Conservation (phyloP, 2,329 filamentous ascomycete genomes). For the Leptographium procerum region DNA sequence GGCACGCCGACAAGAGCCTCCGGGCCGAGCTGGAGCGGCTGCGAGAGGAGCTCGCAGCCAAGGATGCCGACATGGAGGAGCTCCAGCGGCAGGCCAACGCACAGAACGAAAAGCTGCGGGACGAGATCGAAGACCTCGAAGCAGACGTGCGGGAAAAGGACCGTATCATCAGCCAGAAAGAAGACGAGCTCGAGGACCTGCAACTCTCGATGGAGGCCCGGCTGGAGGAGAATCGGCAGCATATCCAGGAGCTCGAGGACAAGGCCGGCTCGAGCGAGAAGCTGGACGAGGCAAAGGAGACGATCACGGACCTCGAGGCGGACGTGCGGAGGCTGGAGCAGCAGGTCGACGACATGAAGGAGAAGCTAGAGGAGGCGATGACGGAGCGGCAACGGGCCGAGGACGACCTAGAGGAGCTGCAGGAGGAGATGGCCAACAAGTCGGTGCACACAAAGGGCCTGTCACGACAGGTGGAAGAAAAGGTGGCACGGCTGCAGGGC, state of each 20-base stretch:
- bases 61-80: slow-evolving; percentile 48
- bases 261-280: slow-evolving; percentile 40
- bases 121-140: slow-evolving; percentile 66
- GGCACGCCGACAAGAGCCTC: slow-evolving; percentile 60
- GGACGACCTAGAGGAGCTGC: slow-evolving; percentile 51
- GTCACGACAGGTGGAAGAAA: slow-evolving; percentile 65
- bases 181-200: slow-evolving; percentile 51
- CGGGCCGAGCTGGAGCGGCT: slow-evolving; percentile 49
- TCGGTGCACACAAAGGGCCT: slow-evolving; percentile 65
- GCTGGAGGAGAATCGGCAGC: slow-evolving; percentile 42
- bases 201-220: slow-evolving; percentile 45
- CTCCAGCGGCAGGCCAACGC: slow-evolving; percentile 48
- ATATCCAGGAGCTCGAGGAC: slow-evolving; percentile 43
- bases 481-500: slow-evolving; percentile 51
- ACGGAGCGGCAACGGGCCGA: slow-evolving; percentile 46
- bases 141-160: slow-evolving; percentile 67
- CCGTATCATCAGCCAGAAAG: slow-evolving; percentile 57
- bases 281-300: slow-evolving; percentile 44
- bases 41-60: slow-evolving; percentile 43
- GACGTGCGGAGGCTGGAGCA: slow-evolving; percentile 41
- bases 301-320: slow-evolving; percentile 46
- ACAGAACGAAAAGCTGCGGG: slow-evolving; percentile 54
- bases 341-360: slow-evolving; percentile 42
- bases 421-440: slow-evolving; percentile 69
- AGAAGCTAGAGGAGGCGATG: slow-evolving; percentile 41